phyloP scores from a whole-genome alignment of 495 filamentous ascomycete species.

The Podospora sp. region DNA sequence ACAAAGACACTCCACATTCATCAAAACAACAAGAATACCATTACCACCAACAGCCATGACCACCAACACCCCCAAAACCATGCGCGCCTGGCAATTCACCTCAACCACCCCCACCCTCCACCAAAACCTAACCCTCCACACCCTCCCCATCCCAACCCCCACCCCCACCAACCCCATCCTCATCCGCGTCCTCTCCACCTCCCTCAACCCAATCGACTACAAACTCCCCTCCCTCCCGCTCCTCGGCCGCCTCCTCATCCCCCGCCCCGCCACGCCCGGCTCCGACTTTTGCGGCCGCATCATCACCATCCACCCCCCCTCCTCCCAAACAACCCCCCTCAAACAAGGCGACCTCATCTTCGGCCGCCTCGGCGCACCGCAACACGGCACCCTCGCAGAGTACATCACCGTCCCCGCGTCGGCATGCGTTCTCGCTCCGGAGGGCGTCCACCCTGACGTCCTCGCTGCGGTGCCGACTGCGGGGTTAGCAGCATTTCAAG shows the following conservation, averaged over 20 bases:
- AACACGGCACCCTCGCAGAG: not conserved
- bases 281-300: not conserved
- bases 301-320: not conserved
- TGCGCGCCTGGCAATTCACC: not conserved
- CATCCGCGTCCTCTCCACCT: not conserved
- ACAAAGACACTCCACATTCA: too few relatives aligned
- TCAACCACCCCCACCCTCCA: not conserved
- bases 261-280: not conserved
- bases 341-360: not conserved
- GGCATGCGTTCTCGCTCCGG: not conserved
- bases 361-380: not conserved
- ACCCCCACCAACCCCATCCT: not conserved
- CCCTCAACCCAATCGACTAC: slow-evolving; percentile 1
- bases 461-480: not conserved
- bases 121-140: not conserved
- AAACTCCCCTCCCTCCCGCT: not conserved
- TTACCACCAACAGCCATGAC: too few relatives aligned
- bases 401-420: not conserved
- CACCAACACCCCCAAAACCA: not conserved
- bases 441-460: not conserved
- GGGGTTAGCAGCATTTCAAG: not conserved
- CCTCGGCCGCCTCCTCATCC: not conserved
- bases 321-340: not conserved
- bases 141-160: not conserved
- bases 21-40: too few relatives aligned